A percentile compares a stretch with the other conserved stretches of the same genome.
These are phyloP conservation scores for Silybum marianum DNA, from an alignment of 129 eudicot genomes.

Conservation along the genomic window DNA sequence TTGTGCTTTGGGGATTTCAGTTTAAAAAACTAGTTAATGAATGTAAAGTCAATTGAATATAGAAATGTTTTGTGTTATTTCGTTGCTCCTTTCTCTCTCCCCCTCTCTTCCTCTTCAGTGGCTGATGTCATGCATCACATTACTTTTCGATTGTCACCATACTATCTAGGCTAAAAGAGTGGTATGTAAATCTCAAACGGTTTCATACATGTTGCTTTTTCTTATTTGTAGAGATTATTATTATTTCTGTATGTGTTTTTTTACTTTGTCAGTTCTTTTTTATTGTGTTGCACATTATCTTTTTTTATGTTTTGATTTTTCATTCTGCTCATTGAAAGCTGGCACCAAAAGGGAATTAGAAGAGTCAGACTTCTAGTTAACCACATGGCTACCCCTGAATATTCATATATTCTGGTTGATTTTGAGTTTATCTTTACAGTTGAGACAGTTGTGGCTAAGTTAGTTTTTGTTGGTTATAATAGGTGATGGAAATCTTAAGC, in stretches of 20 bases:
- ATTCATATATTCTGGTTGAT: slow-evolving; percentile 1
- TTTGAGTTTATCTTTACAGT: background rate
- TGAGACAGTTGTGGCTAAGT: slow-evolving; percentile 2
- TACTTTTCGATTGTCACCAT: too few species aligned
- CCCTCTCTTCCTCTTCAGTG: background rate
- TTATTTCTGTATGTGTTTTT: background rate
- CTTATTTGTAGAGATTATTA: background rate
- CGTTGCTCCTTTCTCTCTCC: background rate
- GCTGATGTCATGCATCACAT: background rate
- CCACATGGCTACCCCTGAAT: slow-evolving; percentile 16
- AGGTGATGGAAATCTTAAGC: slow-evolving; percentile 89
- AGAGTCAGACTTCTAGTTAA: slow-evolving; percentile 6
- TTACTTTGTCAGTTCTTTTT: background rate
- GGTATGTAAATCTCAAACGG: too few species aligned
- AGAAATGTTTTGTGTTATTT: background rate
- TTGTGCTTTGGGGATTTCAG: too few species aligned
- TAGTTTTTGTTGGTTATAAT: slow-evolving; percentile 6
- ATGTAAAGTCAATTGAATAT: too few species aligned
- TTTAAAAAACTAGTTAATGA: too few species aligned
- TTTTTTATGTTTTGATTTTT: background rate
- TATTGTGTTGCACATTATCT: background rate
- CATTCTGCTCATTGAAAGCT: background rate
- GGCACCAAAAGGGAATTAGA: slow-evolving; percentile 1
- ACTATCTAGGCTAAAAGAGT: too few species aligned
- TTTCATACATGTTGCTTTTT: too few species aligned